Conservation (phyloP, 169 alveolate species). For the Cyclospora cayetanensis region DNA sequence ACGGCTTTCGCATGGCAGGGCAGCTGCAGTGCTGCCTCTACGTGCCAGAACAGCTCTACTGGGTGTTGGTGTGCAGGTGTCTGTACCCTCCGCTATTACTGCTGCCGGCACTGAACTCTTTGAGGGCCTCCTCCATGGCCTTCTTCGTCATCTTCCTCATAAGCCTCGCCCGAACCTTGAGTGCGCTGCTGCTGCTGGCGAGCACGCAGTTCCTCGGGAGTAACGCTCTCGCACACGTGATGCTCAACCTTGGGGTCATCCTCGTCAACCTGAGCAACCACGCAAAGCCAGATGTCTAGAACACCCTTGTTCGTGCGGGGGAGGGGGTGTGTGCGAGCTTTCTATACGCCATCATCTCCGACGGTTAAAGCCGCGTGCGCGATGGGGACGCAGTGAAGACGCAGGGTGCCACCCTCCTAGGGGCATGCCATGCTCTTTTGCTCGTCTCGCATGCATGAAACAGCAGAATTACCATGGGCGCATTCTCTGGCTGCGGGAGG, state of each 20-base stretch:
- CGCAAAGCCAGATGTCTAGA: too few species aligned
- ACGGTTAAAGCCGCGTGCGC: neutral
- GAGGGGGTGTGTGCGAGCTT: too few species aligned
- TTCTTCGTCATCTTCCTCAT: constrained; percentile 73
- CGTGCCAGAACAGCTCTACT: too few species aligned
- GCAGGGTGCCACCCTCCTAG: neutral
- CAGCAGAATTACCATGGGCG: constrained; percentile 26
- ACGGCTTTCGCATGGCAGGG: too few species aligned
- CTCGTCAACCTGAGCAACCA: constrained; percentile 46
- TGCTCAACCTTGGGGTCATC: constrained; percentile 68
- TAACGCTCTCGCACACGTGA: constrained; percentile 60
- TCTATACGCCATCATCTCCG: too few species aligned
- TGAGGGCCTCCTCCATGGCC: constrained; percentile 65
- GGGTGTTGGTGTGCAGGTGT: neutral
- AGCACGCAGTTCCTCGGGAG: constrained; percentile 67
- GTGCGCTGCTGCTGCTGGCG: constrained; percentile 69
- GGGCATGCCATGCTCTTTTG: neutral
- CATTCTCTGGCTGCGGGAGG: constrained; percentile 64
- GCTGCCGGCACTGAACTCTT: constrained; percentile 73
- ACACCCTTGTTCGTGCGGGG: too few species aligned
- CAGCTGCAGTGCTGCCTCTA: too few species aligned
- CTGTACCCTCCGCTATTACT: constrained; percentile 51
- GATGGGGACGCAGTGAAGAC: neutral
- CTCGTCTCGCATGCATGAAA: neutral
- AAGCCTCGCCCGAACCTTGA: constrained; percentile 71